A percentile compares a stretch with the other conserved stretches of the same genome.
Conservation (phyloP, 495 filamentous ascomycete genomes). For the Tuber aestivum region DNA sequence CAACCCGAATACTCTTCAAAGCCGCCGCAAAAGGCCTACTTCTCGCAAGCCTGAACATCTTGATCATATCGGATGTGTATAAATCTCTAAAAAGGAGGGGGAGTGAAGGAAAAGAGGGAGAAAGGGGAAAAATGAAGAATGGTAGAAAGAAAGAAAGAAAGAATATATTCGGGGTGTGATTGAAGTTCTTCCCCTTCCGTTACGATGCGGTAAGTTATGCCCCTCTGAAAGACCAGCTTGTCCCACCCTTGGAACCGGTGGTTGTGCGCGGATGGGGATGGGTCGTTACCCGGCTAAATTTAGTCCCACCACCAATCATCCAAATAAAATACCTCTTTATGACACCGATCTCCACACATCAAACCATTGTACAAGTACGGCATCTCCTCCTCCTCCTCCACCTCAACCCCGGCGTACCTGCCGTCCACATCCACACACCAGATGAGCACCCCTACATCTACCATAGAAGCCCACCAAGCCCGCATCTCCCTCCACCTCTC, state of each 20-base stretch:
- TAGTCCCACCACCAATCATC: neutral
- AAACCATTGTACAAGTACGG: neutral
- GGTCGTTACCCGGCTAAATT: neutral
- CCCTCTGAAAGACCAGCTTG: no score
- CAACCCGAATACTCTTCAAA: conserved; percentile 59
- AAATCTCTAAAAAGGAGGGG: neutral
- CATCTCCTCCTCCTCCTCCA: neutral
- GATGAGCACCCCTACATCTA: conserved; percentile 13
- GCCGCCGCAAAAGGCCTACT: conserved; percentile 62
- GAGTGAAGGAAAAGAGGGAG: neutral
- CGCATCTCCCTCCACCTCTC: conserved; percentile 47
- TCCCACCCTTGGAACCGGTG: neutral
- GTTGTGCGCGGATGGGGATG: neutral
- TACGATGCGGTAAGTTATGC: neutral
- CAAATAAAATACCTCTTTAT: neutral
- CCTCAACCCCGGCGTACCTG: conserved; percentile 8
- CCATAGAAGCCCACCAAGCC: conserved; percentile 47
- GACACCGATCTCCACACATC: neutral
- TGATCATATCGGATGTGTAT: conserved; percentile 35
- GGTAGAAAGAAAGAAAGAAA: no score
- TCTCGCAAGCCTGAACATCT: conserved; percentile 71
- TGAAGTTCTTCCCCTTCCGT: neutral
- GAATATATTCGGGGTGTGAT: no score
- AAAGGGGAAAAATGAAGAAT: neutral
- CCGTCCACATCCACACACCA: neutral